Base-by-base conservation (phyloP, 129 eudicot species). In the Sambucus nigra region DNA sequence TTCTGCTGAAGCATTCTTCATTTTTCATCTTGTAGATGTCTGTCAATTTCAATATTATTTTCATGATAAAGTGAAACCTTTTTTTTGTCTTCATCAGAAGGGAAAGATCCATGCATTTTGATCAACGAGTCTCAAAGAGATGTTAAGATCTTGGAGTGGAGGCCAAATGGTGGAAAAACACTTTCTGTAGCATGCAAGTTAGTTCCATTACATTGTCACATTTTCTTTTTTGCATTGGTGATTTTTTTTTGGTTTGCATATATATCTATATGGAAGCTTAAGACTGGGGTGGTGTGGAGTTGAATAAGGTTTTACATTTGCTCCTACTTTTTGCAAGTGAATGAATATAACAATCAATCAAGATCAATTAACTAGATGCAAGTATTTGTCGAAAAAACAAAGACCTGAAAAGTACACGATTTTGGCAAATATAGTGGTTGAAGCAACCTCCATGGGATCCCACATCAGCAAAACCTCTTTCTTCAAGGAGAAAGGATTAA, bases 171-270 rank as follows among this genome's bases (percentile, higher is more conserved):
- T 31, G 96, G 96, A 42, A 88, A 69, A 72, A 66, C 80, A 28
- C 87, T 88, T 73, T 70, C 94, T 54, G 94, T 86, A 26, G 96
- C 92, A 64, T 92, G 99, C 99, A 92, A 78, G 99, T 78, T 48
- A 74, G 87, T 68, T 29, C 20, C 55, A 18, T 16, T 49, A 47
- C 57, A 19, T 20, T 44, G 18, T 19, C 25, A 22, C 33, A 24
- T 25, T 47, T 49, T 57, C 31, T 17, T 48, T 58, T 28, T 1
- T 42, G 25, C n/a, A n/a, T n/a, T n/a, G n/a, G n/a, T n/a, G n/a
- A n/a, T 22, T 19, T 25, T 41, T 55, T 18, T 48, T 55, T 14
- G 51, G 38, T 57, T 27, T 18, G 5, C n/a, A n/a, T n/a, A n/a
- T n/a, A n/a, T n/a, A n/a, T n/a, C n/a, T n/a, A n/a, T n/a, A n/a